A percentile compares a stretch with the other conserved stretches of the same genome.
These are phyloP conservation scores for Choiromyces venosus DNA, from an alignment of 495 filamentous ascomycete species.

Conservation along the genomic window DNA sequence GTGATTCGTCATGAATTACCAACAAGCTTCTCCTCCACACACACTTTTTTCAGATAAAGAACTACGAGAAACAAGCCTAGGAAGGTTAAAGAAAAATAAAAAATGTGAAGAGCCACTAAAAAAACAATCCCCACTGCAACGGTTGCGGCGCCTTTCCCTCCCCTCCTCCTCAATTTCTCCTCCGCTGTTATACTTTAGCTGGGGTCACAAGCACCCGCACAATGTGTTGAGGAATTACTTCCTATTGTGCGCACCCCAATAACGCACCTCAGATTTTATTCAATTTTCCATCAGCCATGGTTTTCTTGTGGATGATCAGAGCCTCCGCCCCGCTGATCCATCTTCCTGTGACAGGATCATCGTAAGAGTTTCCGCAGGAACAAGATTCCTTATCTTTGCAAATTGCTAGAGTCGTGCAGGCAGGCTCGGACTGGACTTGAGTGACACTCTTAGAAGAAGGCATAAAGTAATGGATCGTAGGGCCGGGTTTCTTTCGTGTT, in stretches of 20 bases:
- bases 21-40: background rate
- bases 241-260: background rate
- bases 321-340: background rate
- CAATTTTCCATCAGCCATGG: background rate
- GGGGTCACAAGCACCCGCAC: background rate
- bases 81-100: background rate
- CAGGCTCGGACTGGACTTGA: background rate
- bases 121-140: background rate
- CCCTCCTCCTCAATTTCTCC: background rate
- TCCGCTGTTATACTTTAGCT: background rate
- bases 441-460: background rate
- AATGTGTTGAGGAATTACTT: background rate
- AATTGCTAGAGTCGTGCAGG: background rate
- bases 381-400: background rate
- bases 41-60: background rate
- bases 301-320: background rate
- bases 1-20: constrained; percentile 1
- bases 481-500: background rate
- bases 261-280: background rate
- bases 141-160: background rate
- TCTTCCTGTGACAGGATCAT: constrained; percentile 1
- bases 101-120: background rate
- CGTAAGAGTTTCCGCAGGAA: background rate
- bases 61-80: background rate
- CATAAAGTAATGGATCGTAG: background rate